phyloP scores from a whole-genome alignment of 164 flowering plant genomes.

The Liriodendron chinense region DNA sequence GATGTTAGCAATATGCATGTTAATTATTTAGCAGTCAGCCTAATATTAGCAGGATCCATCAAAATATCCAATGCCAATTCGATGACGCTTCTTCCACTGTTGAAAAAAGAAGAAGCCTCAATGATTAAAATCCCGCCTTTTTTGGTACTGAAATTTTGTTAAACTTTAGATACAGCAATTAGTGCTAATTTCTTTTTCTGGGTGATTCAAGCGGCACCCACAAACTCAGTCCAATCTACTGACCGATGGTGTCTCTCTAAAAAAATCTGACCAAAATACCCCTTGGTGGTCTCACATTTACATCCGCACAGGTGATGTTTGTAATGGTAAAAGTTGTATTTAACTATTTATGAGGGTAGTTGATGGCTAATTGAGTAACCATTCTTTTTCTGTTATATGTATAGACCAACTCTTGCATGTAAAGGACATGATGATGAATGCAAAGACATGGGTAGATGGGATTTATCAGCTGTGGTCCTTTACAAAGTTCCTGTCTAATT shows the following conservation, averaged over 20 bases:
- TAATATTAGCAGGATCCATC: no score
- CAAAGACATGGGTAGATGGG: not conserved
- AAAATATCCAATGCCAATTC: no score
- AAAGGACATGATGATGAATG: not conserved
- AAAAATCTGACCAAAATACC: not conserved
- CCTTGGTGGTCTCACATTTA: not conserved
- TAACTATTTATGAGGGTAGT: not conserved
- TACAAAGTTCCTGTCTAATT: not conserved
- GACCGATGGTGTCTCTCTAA: not conserved
- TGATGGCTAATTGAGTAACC: not conserved
- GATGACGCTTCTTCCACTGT: no score
- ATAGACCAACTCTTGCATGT: not conserved
- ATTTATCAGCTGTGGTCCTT: not conserved
- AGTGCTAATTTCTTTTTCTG: no score
- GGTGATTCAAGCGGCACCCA: not conserved
- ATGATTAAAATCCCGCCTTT: no score
- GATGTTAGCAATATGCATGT: no score
- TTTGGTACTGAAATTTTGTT: no score
- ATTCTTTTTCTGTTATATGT: not conserved
- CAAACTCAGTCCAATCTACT: not conserved
- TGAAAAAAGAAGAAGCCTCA: no score
- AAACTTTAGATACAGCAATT: no score
- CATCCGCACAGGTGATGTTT: not conserved
- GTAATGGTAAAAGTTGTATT: no score
- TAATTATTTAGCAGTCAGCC: no score